Evolutionary conservation across 1,284 basidiomycete species (phyloP), one percentile per base, ranked within the genome.

Genomic region (Puccinia coronata): DNA sequence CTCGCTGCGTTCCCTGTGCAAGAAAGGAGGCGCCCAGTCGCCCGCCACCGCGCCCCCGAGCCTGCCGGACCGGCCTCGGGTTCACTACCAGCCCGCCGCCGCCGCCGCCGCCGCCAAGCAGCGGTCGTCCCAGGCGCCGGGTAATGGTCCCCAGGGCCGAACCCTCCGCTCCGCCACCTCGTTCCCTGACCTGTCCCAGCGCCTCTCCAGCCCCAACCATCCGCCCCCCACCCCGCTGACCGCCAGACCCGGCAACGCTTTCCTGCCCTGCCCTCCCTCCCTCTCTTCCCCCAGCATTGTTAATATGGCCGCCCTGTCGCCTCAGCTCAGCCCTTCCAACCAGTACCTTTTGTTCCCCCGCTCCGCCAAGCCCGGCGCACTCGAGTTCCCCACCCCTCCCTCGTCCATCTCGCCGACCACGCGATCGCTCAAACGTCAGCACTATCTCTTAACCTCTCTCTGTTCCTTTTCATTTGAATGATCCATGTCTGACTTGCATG

Each of bases 381-480:
- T 16, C 43, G 65, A 67, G 5, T 47, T 67, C 11, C 65, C 18
- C 36, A 67, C 65, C 39, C 65, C 65, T n/a, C 65, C 65, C 4
- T 41, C 65, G 23, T 67, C 65, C 39, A 67, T 67, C 36, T 67
- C 65, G n/a, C 65, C 65, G 18, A 20, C 65, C n/a, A n/a, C 65
- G 6, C 41, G 65, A 43, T 47, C 65, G 20, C 65, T 43, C 36
- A 67, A 67, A 43, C 65, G 65, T 67, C 14, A 2, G 9, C 5
- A 8, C 25, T 28, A 28, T 28, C 59, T n/a, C n/a, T n/a, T n/a
- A n/a, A 61, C 18, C 18, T 14, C 36, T 43, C 16, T n/a, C 16
- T 41, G 20, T 2, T 41, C 65, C 65, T 43, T 39, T n/a, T 65
- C 34, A 34, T 23, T 57, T 57, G 9, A 31, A 6, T 31, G 23